Base-by-base conservation (phyloP, 2,329 filamentous ascomycete genomes). In the Westerdykella sp. region DNA sequence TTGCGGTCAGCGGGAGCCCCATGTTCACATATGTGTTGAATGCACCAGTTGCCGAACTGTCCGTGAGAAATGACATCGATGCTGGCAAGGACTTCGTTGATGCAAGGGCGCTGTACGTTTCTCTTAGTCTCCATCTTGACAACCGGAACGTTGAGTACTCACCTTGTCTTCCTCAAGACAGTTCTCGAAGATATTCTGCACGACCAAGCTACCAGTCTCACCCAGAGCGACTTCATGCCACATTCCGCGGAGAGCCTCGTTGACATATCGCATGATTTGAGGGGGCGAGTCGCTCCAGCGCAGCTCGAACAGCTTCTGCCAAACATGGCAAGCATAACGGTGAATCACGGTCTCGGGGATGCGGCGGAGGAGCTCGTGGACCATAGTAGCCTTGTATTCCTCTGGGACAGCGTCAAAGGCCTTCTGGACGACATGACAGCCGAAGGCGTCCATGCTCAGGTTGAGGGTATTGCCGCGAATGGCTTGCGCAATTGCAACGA, bases 141-240 rank as follows among this genome's bases (percentile, higher is more conserved):
- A 38, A 6, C 36, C 10, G 36, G 10, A 21, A 18, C 18, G 28
- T 18, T 13, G 25, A 12, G 10, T 28, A 61, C 73, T 51, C 73
- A 91, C 89, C 82, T 98, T 98, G 72, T 98, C 93, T 60, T 97
- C 91, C 62, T 98, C 94, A 23, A 97, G 79, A 60, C 93, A 98
- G 61, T 98, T 98, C 73, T 98, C 93, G 66, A 98, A 98, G 62
- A 98, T 98, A 67, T 98, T 98, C 69, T 98, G 93, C 39, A 98
- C 94, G 37, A 98, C 93, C 56, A 98, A 76, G 66, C 93, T 98
- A 47, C 93, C 93, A 10, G 94, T 98, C 73, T 98, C 93, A 30
- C 93, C 93, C 41, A 97, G 74, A 16, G 94, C 94, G 50, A 98
- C 93, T 62, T 98, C 91, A 62, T 97, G 90, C 93, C 93, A 98